These are phyloP conservation scores for Clathrus columnatus DNA, from an alignment of 768 basidiomycete genomes.

Conservation along the genomic window DNA sequence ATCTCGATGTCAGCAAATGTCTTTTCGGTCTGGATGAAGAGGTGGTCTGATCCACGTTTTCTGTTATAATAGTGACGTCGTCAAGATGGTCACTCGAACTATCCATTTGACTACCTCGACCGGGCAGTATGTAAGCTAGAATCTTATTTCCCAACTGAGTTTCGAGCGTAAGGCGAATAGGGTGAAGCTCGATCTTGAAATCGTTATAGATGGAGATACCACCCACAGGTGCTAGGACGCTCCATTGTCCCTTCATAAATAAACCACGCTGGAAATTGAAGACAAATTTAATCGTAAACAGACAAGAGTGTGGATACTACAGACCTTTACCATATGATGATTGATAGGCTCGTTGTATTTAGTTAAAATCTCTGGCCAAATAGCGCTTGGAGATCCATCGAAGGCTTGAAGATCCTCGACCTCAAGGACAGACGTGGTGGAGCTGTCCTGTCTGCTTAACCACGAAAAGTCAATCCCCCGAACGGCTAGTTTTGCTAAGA, in stretches of 20 bases:
- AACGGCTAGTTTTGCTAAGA: conserved; percentile 82
- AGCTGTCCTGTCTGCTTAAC: conserved; percentile 82
- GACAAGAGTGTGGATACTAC: conserved; percentile 11
- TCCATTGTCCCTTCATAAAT: conserved; percentile 75
- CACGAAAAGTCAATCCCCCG: conserved; percentile 71
- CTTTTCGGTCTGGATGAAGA: conserved; percentile 3
- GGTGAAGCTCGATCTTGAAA: conserved; percentile 77
- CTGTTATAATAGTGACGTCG: not conserved
- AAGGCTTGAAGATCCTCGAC: conserved; percentile 77
- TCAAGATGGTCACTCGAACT: not conserved
- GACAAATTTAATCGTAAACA: conserved; percentile 1
- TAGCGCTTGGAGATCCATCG: conserved; percentile 72
- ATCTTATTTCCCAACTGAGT: conserved; percentile 70
- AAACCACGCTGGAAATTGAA: conserved; percentile 44
- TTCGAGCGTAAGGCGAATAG: conserved; percentile 81
- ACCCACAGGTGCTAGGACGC: conserved; percentile 79
- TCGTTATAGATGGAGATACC: conserved; percentile 85
- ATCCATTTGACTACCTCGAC: conserved; percentile 25
- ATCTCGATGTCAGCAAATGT: not conserved
- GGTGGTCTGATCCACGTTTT: not conserved
- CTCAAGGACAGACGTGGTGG: conserved; percentile 66
- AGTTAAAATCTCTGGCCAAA: conserved; percentile 82
- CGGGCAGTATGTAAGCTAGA: conserved; percentile 84
- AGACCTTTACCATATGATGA: conserved; percentile 65
- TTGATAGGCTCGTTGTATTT: conserved; percentile 64